These are phyloP conservation scores for Hypomyces perniciosus DNA, from an alignment of 2,329 filamentous ascomycete species.

Conservation along the genomic window DNA sequence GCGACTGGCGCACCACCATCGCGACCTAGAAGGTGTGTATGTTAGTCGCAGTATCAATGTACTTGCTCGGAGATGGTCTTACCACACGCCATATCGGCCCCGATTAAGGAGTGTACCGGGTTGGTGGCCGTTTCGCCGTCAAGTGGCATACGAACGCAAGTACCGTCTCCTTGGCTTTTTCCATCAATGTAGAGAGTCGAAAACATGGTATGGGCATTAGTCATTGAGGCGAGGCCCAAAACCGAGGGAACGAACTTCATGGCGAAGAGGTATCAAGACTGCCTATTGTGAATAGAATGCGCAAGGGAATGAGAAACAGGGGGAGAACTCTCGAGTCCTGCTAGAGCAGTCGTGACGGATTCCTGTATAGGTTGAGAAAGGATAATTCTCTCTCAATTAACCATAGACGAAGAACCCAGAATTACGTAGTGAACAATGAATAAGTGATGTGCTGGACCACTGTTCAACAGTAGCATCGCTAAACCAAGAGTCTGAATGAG, in stretches of 20 bases:
- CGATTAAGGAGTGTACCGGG: constrained; percentile 53
- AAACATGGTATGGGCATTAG: constrained; percentile 54
- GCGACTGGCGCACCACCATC: constrained; percentile 39
- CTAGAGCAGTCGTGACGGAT: no score
- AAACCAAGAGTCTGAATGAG: no score
- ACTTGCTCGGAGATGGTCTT: constrained; percentile 22
- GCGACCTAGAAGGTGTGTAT: constrained; percentile 29
- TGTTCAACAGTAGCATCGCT: no score
- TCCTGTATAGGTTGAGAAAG: no score
- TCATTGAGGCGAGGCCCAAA: constrained; percentile 32
- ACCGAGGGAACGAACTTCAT: constrained; percentile 31
- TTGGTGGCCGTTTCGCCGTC: constrained; percentile 45
- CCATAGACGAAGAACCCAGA: no score
- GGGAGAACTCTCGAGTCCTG: neutral
- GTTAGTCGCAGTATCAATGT: neutral
- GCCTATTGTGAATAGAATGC: neutral
- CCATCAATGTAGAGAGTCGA: constrained; percentile 59
- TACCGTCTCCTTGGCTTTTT: constrained; percentile 61
- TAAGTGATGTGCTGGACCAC: no score
- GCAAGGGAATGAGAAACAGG: neutral
- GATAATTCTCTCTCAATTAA: no score
- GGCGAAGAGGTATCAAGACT: constrained; percentile 18
- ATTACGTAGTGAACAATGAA: no score
- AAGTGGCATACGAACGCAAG: constrained; percentile 62
- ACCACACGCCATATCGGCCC: constrained; percentile 67